Evolutionary conservation across 2,329 filamentous ascomycete genomes (phyloP), one percentile per base, ranked within the genome.

Genomic region (Trichoderma cornu-damae): DNA sequence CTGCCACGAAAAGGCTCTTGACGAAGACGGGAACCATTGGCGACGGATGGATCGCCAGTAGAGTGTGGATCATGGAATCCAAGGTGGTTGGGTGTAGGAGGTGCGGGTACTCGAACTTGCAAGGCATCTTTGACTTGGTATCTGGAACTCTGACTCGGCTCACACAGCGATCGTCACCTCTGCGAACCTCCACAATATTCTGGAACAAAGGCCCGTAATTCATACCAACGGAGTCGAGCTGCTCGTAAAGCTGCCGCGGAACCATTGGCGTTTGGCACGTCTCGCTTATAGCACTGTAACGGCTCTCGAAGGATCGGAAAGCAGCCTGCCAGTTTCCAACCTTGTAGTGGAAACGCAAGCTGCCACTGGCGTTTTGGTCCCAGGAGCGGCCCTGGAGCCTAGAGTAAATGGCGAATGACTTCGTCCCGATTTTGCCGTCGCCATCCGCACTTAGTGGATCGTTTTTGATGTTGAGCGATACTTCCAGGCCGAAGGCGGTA

Each of bases 41-140:
- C 8, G 69, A 67, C 3, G 70, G 68, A 4, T 75, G 70, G 2
- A 80, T 68, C 5, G 73, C 71, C 50, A 83, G 76, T 1, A 79
- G 70, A 0, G 75, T 74, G 55, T 85, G 82, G 22, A 85, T 76
- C 66, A 83, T 76, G 2, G 77, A 69, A 61, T 85, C 82, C 11
- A 85, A 69, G 0, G 81, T 82, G 3, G 78, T 75, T 0, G 82
- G 82, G 60, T 85, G 82, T n/a, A 85, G 74, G 4, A 82, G 57
- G 61, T 83, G 79, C 3, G 75, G 70, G 59, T 76, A 82, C 63
- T 83, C 80, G 52, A 77, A 82, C 12, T 73, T 67, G 37, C 70
- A 71, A 0, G 80, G 81, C 81, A 84, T 84, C 43, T 70, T 73
- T 2, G 75, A 69, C 61, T 69, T 76, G 2, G 79, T 83, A 61